Base-by-base conservation (phyloP, 495 filamentous ascomycete species). In the Darksidea phi region DNA sequence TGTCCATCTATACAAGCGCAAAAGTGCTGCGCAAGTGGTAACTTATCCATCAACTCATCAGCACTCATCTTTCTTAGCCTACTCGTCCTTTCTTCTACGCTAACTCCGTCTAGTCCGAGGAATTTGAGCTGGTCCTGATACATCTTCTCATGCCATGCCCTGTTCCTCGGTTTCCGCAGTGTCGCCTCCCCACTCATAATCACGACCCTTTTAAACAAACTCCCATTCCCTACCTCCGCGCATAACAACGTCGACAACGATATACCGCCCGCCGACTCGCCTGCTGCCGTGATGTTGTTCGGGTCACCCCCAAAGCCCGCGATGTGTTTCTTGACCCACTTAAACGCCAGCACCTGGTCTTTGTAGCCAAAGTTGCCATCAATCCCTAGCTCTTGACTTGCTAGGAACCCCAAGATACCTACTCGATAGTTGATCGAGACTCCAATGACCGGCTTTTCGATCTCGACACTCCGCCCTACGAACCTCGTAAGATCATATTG, bases 331-430 rank as follows among this genome's bases (percentile, higher is more conserved):
- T 55, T 48, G n/a, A 63, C 24, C 64, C 64, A 67, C 13, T 43
- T 6, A n/a, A 59, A 51, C 1, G 47, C 64, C 8, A 26, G 17
- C 0, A 37, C 52, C 18, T 52, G 41, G 24, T 67, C 64, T 21
- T 67, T 67, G 32, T 48, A 67, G 17, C 64, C 64, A n/a, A 54
- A 52, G 47, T 67, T 67, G 0, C 59, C 64, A 17, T 36, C 45
- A 8, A 38, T 37, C 4, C 59, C 53, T 6, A 63, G 26, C 48
- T 67, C 59, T 23, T 38, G 5, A 24, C 34, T 48, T 12, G 64
- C 64, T 17, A 67, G 36, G 42, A 67, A 67, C 18, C 64, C 64
- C 8, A 67, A 43, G 21, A 59, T 48, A 17, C 59, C 59, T 11
- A 67, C 18, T 2, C 59, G 59, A 46, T 63, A 63, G 28, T 62